phyloP scores from a whole-genome alignment of 2,329 filamentous ascomycete genomes.

The Exophiala phaeomuriformis region DNA sequence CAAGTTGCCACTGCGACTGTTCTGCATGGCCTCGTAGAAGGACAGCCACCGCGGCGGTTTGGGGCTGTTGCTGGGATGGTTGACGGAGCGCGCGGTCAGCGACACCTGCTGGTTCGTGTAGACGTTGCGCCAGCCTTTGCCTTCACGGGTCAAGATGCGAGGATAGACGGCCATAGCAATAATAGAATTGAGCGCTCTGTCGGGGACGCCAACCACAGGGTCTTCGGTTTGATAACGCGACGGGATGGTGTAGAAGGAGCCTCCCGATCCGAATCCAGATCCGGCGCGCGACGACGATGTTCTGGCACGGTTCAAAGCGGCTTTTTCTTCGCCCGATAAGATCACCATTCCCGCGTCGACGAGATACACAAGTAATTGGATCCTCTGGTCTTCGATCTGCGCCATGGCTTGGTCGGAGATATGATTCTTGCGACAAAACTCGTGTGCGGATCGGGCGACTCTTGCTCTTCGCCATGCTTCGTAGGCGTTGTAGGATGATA shows the following conservation, averaged over 20 bases:
- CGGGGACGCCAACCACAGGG: too few species aligned
- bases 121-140: constrained; percentile 82
- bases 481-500: constrained; percentile 94
- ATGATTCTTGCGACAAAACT: constrained; percentile 94
- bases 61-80: constrained; percentile 35
- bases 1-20: constrained; percentile 60
- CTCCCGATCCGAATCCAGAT: constrained; percentile 43
- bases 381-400: constrained; percentile 93
- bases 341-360: constrained; percentile 76
- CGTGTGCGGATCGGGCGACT: constrained; percentile 60
- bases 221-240: constrained; percentile 59
- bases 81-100: constrained; percentile 81
- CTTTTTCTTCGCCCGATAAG: constrained; percentile 42
- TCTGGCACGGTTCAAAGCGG: constrained; percentile 12
- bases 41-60: constrained; percentile 66
- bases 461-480: constrained; percentile 78
- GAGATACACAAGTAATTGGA: constrained; percentile 76
- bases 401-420: constrained; percentile 78
- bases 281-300: not conserved
- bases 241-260: constrained; percentile 78
- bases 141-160: constrained; percentile 76
- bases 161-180: constrained; percentile 95
- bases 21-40: constrained; percentile 97
- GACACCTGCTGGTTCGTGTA: constrained; percentile 87
- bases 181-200: constrained; percentile 69